These are phyloP conservation scores for Aspergillus sp. DNA, from an alignment of 2,329 filamentous ascomycete genomes.

Conservation along the genomic window DNA sequence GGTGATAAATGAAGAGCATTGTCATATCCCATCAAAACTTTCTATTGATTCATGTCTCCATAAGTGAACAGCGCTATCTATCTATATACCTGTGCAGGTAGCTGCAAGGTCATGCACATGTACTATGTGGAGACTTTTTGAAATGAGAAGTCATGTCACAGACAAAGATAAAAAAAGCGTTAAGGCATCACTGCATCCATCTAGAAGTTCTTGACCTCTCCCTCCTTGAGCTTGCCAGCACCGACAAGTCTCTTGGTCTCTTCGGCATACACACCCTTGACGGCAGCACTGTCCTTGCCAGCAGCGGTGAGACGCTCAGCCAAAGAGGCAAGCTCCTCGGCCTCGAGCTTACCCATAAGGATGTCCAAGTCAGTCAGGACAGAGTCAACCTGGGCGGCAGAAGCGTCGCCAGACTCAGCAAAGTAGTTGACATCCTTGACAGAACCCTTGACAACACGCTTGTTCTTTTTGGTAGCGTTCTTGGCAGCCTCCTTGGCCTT, in stretches of 20 bases:
- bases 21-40: too few species aligned
- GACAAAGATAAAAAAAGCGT: neutral
- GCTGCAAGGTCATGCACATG: too few species aligned
- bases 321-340: conserved; percentile 82
- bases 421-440: conserved; percentile 99
- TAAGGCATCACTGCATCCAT: conserved; percentile 2
- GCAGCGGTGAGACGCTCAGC: conserved; percentile 73
- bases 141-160: neutral
- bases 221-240: conserved; percentile 81
- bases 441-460: conserved; percentile 87
- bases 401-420: conserved; percentile 61
- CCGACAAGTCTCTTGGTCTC: conserved; percentile 74
- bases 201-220: conserved; percentile 63
- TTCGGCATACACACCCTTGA: conserved; percentile 75
- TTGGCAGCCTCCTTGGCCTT: conserved; percentile 99
- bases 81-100: neutral
- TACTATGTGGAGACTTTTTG: too few species aligned
- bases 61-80: neutral
- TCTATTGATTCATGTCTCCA: neutral
- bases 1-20: too few species aligned
- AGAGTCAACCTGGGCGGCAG: conserved; percentile 72
- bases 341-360: conserved; percentile 80
- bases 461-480: conserved; percentile 99
- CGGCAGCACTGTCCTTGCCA: conserved; percentile 73
- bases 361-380: conserved; percentile 83